Base-by-base conservation (phyloP, 73 alveolate genomes). In the Tetrahymena borealis region DNA sequence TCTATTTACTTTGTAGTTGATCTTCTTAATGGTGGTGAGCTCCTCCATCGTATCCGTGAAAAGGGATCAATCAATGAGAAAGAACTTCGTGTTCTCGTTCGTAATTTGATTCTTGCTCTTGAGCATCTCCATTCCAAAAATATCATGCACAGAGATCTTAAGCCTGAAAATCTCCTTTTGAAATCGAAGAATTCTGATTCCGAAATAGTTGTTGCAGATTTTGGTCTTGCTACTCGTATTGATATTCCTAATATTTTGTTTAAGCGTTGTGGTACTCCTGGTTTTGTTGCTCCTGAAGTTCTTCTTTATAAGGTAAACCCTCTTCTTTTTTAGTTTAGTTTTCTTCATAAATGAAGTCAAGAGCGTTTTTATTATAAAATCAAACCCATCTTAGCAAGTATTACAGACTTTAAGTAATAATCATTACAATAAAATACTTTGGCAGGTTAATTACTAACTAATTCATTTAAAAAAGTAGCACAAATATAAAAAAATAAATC, bases 271-370 rank as follows among this genome's bases (percentile, higher is more conserved):
- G 95, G 95, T 39, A 93, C 95, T 32, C 95, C 95, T 39, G 95
- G 95, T 33, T 93, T 79, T 93, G 95, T 93, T n/a, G 95, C 95
- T 24, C 95, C 95, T 28, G 95, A 93, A 93, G 95, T 93, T 40
- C 90, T 93, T 24, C 90, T 79, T 32, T 16, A 79, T 39, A 93
- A 93, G 40, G 95, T 60, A 60, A 60, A 60, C 18, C 11, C 4
- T 15, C n/a, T n/a, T n/a, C n/a, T n/a, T n/a, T n/a, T n/a, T n/a
- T n/a, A n/a, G n/a, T n/a, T n/a, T n/a, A n/a, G n/a, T n/a, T n/a
- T n/a, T n/a, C n/a, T n/a, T n/a, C n/a, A n/a, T n/a, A n/a, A n/a
- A n/a, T n/a, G n/a, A n/a, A n/a, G n/a, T n/a, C n/a, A n/a, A n/a
- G n/a, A n/a, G n/a, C n/a, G n/a, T n/a, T n/a, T n/a, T n/a, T n/a